These are phyloP conservation scores for Erodium maritimum DNA, from an alignment of 345 rosid species.

Conservation along the genomic window DNA sequence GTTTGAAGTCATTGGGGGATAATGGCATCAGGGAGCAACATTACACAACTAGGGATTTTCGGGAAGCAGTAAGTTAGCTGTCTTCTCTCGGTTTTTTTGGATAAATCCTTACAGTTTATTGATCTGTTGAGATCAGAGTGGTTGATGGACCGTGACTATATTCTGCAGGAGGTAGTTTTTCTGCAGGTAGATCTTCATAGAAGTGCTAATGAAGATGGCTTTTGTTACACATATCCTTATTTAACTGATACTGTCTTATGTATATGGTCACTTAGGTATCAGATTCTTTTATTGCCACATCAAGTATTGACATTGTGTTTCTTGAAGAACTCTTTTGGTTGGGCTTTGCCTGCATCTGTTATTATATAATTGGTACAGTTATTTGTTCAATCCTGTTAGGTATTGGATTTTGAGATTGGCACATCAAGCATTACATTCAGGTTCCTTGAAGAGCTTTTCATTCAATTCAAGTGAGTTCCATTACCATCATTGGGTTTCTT, in stretches of 20 bases:
- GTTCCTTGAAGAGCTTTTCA: constrained; percentile 44
- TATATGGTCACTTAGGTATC: constrained; percentile 25
- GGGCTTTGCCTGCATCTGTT: background rate
- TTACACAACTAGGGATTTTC: constrained; percentile 50
- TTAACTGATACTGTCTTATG: background rate
- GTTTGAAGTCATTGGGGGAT: constrained; percentile 45
- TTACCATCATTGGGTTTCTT: background rate
- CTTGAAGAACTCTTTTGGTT: constrained; percentile 35
- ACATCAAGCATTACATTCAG: constrained; percentile 34
- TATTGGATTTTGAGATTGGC: constrained; percentile 57
- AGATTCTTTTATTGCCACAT: constrained; percentile 53
- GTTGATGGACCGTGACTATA: constrained; percentile 4
- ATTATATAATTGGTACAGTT: background rate
- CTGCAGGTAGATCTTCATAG: constrained; percentile 40
- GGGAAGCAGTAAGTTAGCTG: constrained; percentile 53
- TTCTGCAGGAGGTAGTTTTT: constrained; percentile 49
- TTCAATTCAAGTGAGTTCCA: constrained; percentile 42
- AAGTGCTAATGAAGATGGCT: background rate
- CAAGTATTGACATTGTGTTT: constrained; percentile 34
- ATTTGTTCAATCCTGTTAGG: constrained; percentile 22
- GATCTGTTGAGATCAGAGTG: constrained; percentile 1
- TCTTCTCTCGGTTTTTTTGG: background rate
- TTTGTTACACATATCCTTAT: background rate
- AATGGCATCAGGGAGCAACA: constrained; percentile 48
- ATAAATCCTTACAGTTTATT: constrained; percentile 1